Base-by-base conservation (phyloP, 2,329 filamentous ascomycete genomes). In the Cryphonectria carpinicola region DNA sequence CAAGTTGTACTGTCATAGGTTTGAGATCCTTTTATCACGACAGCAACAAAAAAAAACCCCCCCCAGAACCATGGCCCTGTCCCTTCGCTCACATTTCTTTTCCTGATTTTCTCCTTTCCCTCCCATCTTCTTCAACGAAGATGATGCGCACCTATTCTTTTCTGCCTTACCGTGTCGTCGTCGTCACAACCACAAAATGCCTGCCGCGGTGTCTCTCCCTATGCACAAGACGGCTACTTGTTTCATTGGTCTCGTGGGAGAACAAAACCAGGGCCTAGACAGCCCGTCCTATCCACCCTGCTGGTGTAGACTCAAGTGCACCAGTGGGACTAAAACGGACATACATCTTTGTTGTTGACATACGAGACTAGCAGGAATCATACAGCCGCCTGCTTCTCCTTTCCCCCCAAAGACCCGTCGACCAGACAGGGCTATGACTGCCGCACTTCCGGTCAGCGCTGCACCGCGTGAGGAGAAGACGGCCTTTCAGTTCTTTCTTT, bases 251-350 rank as follows among this genome's bases (percentile, higher is more conserved):
- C 81, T 77, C 79, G 87, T 89, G 88, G 87, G 85, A 89, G 86
- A 89, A 84, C 76, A 85, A 89, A 78, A 82, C 81, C 80, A 84
- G 80, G 87, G 88, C 86, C 87, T 89, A 89, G 88, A 90, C 88
- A 89, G 86, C 88, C 88, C 78, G 87, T 88, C 87, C 85, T 82
- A 84, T 90, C 88, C 88, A 89, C 88, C 88, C 88, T 88, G 87
- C 82, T 85, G 83, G 81, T 84, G 87, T 85, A 82, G 84, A 86
- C 72, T 74, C 71, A 75, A 80, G 83, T 89, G 85, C 86, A 86
- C 81, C 81, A 84, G 83, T 84, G 83, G 88, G 88, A 90, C 88
- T 90, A 89, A 85, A 85, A 84, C 84, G 86, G 87, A 87, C 86
- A 86, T 77, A 90, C 86, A 89, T 46, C 58, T 28, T 61, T 37